Conservation (phyloP, 2,329 filamentous ascomycete genomes). For the Fusarium sambucinum region DNA sequence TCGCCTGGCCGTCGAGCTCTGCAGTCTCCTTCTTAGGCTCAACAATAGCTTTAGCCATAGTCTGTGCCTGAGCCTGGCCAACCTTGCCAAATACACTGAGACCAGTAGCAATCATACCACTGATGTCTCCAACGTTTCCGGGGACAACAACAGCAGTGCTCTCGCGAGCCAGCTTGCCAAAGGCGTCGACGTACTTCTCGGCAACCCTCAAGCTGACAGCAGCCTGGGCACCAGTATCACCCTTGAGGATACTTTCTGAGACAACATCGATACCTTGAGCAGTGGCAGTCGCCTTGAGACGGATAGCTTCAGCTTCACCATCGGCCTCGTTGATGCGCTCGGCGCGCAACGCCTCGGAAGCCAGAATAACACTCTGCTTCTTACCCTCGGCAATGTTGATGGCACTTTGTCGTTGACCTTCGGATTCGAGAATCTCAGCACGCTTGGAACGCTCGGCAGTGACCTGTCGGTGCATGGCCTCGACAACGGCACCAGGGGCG, state of each 20-base stretch:
- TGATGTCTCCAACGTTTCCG: constrained; percentile 95
- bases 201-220: constrained; percentile 90
- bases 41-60: constrained; percentile 67
- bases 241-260: constrained; percentile 78
- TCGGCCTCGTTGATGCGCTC: constrained; percentile 94
- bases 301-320: constrained; percentile 94
- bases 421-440: constrained; percentile 96
- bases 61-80: constrained; percentile 79
- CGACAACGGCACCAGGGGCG: constrained; percentile 90
- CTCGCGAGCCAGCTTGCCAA: constrained; percentile 91
- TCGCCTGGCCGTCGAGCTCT: constrained; percentile 28
- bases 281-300: constrained; percentile 86
- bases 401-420: constrained; percentile 95
- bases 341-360: constrained; percentile 88
- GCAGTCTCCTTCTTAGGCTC: constrained; percentile 48
- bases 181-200: constrained; percentile 98
- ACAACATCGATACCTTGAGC: constrained; percentile 90
- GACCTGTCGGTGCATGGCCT: constrained; percentile 98
- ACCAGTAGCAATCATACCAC: constrained; percentile 95
- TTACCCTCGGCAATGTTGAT: constrained; percentile 99
- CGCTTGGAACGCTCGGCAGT: constrained; percentile 97
- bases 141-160: constrained; percentile 96
- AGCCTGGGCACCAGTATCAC: constrained; percentile 79
- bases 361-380: constrained; percentile 97
- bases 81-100: constrained; percentile 97